phyloP scores from a whole-genome alignment of 768 basidiomycete genomes.

The Rhizopogon sp. region DNA sequence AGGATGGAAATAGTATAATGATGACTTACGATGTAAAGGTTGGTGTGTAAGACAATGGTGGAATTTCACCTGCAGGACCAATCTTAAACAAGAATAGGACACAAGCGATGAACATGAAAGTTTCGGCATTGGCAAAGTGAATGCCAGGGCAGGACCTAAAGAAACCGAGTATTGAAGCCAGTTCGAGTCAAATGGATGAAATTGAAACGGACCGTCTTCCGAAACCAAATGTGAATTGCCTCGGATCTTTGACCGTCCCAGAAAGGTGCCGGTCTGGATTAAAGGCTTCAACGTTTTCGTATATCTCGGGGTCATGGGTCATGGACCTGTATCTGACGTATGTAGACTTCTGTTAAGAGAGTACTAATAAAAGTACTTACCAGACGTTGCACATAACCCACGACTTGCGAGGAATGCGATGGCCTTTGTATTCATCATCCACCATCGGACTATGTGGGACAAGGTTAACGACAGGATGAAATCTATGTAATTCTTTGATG shows the following conservation, averaged over 20 bases:
- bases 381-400: conserved; percentile 13
- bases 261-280: conserved; percentile 22
- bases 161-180: too few species aligned
- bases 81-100: conserved; percentile 21
- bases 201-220: conserved; percentile 7
- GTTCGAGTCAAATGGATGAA: background rate
- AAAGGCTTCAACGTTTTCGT: conserved; percentile 24
- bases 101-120: conserved; percentile 16
- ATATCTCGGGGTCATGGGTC: conserved; percentile 24
- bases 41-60: too few species aligned
- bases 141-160: conserved; percentile 12
- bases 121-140: conserved; percentile 14
- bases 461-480: conserved; percentile 11
- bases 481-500: conserved; percentile 17
- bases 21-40: too few species aligned
- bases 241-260: conserved; percentile 12
- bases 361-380: background rate
- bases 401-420: conserved; percentile 6
- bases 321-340: conserved; percentile 21
- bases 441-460: conserved; percentile 11
- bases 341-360: background rate
- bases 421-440: conserved; percentile 9
- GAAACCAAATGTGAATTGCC: conserved; percentile 14
- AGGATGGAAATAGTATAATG: too few species aligned
- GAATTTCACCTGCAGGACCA: conserved; percentile 7